These are phyloP conservation scores for Fusarium nurragi DNA, from an alignment of 2,329 filamentous ascomycete species.

Conservation along the genomic window DNA sequence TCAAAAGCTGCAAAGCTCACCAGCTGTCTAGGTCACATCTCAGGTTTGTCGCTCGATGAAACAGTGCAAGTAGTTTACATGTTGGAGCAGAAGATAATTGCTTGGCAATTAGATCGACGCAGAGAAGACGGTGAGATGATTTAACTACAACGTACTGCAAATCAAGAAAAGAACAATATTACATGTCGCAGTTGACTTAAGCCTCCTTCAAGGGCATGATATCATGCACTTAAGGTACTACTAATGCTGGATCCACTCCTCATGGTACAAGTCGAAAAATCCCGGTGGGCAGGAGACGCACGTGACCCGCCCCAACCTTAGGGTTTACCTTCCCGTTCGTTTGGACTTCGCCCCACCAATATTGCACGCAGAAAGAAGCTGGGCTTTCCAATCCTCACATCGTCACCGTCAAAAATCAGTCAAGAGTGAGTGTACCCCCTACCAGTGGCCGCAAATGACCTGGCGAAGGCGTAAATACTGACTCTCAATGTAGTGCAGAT, in stretches of 20 bases:
- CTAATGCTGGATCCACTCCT: conserved; percentile 9
- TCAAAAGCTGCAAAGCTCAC: conserved; percentile 18
- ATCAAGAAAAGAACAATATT: not conserved
- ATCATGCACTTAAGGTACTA: conserved; percentile 21
- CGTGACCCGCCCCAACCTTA: conserved; percentile 49
- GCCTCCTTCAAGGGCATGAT: conserved; percentile 16
- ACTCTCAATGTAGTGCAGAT: conserved; percentile 77
- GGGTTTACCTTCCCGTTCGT: conserved; percentile 48
- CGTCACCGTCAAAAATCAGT: conserved; percentile 61
- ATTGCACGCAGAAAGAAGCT: conserved; percentile 51
- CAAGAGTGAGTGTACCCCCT: conserved; percentile 64
- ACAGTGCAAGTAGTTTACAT: conserved; percentile 52
- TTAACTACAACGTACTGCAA: not conserved
- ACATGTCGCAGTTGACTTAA: not conserved
- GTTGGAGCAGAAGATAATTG: conserved; percentile 50
- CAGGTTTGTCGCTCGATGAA: conserved; percentile 49
- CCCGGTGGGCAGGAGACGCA: conserved; percentile 12
- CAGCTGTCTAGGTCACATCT: conserved; percentile 41
- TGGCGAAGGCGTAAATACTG: conserved; percentile 34
- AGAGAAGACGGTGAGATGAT: not conserved
- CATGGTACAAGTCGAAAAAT: not conserved
- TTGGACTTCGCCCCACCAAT: conserved; percentile 55
- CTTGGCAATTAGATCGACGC: conserved; percentile 46
- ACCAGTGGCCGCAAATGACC: conserved; percentile 17
- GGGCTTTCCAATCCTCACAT: conserved; percentile 53